Base-by-base conservation (phyloP, 2,329 filamentous ascomycete genomes). In the Ophiostoma quercus region DNA sequence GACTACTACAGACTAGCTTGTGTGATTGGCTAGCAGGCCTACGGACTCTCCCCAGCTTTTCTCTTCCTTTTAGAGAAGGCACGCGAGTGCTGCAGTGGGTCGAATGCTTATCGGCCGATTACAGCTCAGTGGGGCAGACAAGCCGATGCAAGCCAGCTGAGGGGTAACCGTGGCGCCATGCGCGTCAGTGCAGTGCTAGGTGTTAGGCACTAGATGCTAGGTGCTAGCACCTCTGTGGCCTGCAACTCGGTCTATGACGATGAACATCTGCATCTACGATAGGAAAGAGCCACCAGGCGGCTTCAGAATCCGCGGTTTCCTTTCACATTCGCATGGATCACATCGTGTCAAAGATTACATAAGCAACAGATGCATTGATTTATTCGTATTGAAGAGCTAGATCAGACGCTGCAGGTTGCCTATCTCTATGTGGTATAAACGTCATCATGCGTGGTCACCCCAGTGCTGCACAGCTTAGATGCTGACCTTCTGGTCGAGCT, bases 401-500 rank as follows among this genome's bases (percentile, higher is more conserved):
- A 32, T 62, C 11, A 62, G 25, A 25, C 57, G 51, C 51, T 57
- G 51, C 51, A 25, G 51, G 22, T n/a, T n/a, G 25, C 5, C 16
- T 7, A 25, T 25, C n/a, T 57, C 14, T 11, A 54, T 9, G 47
- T n/a, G 19, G n/a, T 54, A 57, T 57, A 22, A 57, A 39, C 60
- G 11, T n/a, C 9, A 37, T 47, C 12, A 51, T 11, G 25, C 39
- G 37, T 34, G 8, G n/a, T n/a, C n/a, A n/a, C n/a, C n/a, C n/a
- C n/a, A n/a, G n/a, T n/a, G n/a, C 19, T 57, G n/a, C n/a, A 57
- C 3, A 8, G 8, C 25, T 84, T 94, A 90, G 8, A 86, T 95
- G 75, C 74, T 88, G 72, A 96, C 87, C 75, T 86, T 83, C 66
- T 83, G 79, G 79, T 97, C 92, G 71, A 79, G 76, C 84, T 98